Conservation (phyloP, 352 stramenopile species). For the Globisporangium rhizosaccharum region DNA sequence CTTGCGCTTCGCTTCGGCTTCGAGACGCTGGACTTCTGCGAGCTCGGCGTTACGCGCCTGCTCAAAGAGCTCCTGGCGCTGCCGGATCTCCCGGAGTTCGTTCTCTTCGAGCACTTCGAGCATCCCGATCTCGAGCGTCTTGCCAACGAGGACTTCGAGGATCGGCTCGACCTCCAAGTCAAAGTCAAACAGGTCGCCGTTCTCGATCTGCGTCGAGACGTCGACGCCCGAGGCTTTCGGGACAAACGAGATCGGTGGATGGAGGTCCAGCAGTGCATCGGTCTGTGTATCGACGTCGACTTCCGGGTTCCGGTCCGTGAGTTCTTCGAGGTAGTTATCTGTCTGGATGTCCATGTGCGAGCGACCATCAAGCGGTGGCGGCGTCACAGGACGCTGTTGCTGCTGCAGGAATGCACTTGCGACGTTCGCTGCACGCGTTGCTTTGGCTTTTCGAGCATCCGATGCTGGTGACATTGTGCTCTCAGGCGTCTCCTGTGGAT, state of each 20-base stretch:
- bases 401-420: background rate
- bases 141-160: conserved; percentile 93
- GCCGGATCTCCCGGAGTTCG: conserved; percentile 86
- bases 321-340: conserved; percentile 93
- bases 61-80: conserved; percentile 91
- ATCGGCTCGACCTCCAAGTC: conserved; percentile 94
- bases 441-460: conserved; percentile 9
- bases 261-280: conserved; percentile 85
- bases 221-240: conserved; percentile 86
- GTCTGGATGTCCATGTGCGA: conserved; percentile 93
- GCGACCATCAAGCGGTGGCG: conserved; percentile 79
- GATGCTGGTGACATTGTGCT: background rate
- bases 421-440: background rate
- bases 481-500: conserved; percentile 29
- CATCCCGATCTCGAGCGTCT: conserved; percentile 92
- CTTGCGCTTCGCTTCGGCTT: conserved; percentile 90
- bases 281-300: conserved; percentile 90
- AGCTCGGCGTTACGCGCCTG: conserved; percentile 90
- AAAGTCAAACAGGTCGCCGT: conserved; percentile 94
- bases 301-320: conserved; percentile 88
- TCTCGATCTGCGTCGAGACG: conserved; percentile 88
- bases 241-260: conserved; percentile 82
- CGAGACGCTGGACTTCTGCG: conserved; percentile 91
- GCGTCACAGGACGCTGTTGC: conserved; percentile 59
- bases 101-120: conserved; percentile 94